A percentile compares a stretch with the other conserved stretches of the same genome.
Conservation (phyloP, 2,329 filamentous ascomycete species). For the Bipolaris gigantea region DNA sequence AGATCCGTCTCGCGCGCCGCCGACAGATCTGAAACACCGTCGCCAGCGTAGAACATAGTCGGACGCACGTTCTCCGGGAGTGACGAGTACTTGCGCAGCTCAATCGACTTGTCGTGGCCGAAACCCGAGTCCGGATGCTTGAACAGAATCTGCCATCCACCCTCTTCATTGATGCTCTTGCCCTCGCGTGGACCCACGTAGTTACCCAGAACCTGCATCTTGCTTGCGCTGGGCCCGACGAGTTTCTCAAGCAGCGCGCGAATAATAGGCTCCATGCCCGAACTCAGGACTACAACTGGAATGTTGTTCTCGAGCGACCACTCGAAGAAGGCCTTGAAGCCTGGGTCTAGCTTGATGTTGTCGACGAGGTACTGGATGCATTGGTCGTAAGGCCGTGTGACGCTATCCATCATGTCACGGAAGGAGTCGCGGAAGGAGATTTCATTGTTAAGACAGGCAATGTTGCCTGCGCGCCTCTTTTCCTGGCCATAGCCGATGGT, state of each 20-base stretch:
- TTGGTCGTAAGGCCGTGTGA: slow-evolving; percentile 76
- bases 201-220: slow-evolving; percentile 92
- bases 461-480: slow-evolving; percentile 72
- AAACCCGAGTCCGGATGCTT: slow-evolving; percentile 81
- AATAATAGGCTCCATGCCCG: slow-evolving; percentile 92
- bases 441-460: slow-evolving; percentile 71
- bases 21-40: slow-evolving; percentile 43
- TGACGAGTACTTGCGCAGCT: slow-evolving; percentile 82
- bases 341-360: slow-evolving; percentile 86
- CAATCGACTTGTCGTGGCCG: slow-evolving; percentile 95
- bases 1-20: slow-evolving; percentile 91
- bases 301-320: slow-evolving; percentile 83
- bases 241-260: slow-evolving; percentile 77
- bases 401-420: slow-evolving; percentile 86
- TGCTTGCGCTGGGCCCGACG: slow-evolving; percentile 73
- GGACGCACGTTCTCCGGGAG: slow-evolving; percentile 71
- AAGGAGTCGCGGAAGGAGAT: slow-evolving; percentile 81
- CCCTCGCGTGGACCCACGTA: slow-evolving; percentile 68
- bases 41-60: slow-evolving; percentile 86
- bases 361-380: slow-evolving; percentile 77
- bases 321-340: slow-evolving; percentile 83
- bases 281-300: slow-evolving; percentile 87
- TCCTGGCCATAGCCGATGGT: slow-evolving; percentile 81
- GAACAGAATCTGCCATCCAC: slow-evolving; percentile 85
- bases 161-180: slow-evolving; percentile 78